phyloP scores from a whole-genome alignment of 805 yeast species.

The Priceomyces melissophilus region DNA sequence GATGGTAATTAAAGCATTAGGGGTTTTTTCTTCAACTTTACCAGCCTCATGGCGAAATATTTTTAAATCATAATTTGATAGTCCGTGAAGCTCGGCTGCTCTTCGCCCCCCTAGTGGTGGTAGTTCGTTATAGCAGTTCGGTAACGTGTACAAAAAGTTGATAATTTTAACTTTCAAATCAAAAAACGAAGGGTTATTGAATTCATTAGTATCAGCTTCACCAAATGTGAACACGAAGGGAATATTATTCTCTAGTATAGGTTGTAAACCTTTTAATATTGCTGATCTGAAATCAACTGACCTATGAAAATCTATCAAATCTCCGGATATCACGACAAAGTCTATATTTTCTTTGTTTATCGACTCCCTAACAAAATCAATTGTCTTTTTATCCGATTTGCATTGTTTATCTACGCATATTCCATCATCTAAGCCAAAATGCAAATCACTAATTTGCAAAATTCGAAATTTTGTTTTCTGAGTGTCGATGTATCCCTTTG shows the following conservation, averaged over 20 bases:
- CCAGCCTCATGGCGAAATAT: constrained; percentile 12
- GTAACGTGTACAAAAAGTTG: constrained; percentile 30
- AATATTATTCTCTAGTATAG: constrained; percentile 26
- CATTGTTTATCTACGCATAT: constrained; percentile 16
- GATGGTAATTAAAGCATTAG: constrained; percentile 25
- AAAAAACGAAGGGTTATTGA: constrained; percentile 2
- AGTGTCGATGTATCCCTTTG: constrained; percentile 14
- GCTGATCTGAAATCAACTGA: constrained; percentile 25
- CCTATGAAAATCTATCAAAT: constrained; percentile 29
- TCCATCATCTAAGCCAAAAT: constrained; percentile 31
- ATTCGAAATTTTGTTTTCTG: constrained; percentile 24
- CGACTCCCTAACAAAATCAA: constrained; percentile 25
- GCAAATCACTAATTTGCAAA: constrained; percentile 38
- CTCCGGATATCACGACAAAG: constrained; percentile 39
- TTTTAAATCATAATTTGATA: constrained; percentile 35
- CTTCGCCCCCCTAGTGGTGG: constrained; percentile 7
- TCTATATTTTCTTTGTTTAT: constrained; percentile 28
- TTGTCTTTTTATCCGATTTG: constrained; percentile 27
- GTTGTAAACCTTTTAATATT: constrained; percentile 28
- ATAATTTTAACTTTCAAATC: constrained; percentile 15
- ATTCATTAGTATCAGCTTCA: constrained; percentile 24
- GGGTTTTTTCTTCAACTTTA: constrained; percentile 6
- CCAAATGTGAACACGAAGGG: constrained; percentile 40
- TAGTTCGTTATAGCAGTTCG: constrained; percentile 31
- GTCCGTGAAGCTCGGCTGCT: constrained; percentile 23